A percentile compares a stretch with the other conserved stretches of the same genome.
Evolutionary conservation across 768 basidiomycete species (phyloP).

Genomic region (Pseudohyphozyma bogoriensis): DNA sequence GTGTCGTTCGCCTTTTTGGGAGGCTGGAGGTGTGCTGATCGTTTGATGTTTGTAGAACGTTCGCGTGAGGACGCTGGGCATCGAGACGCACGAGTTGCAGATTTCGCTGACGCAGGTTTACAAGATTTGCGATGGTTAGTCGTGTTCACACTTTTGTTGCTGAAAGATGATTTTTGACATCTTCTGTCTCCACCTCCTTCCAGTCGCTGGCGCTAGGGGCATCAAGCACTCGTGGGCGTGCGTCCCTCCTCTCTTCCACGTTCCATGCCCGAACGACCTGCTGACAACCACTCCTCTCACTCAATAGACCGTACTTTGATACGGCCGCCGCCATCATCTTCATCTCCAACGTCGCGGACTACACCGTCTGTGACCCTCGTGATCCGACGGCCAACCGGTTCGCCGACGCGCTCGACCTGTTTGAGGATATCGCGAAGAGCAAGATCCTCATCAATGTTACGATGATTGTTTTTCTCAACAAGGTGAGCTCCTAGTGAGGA

Average conservation of each 20-base stretch:
- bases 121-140: slow-evolving; percentile 1
- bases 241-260: neutral
- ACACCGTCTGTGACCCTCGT: neutral
- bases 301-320: neutral
- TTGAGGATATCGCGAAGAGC: neutral
- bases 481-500: too few species aligned
- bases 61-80: neutral
- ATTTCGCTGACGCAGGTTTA: neutral
- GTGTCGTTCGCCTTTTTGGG: too few species aligned
- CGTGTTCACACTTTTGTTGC: too few species aligned
- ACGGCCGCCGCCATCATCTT: neutral
- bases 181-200: too few species aligned
- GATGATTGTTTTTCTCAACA: slow-evolving; percentile 5
- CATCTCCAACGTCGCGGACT: neutral
- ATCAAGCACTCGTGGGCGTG: slow-evolving; percentile 5
- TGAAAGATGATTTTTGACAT: too few species aligned
- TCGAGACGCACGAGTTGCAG: neutral
- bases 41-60: neutral
- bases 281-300: neutral
- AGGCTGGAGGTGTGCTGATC: too few species aligned
- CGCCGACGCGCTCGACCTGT: slow-evolving; percentile 1
- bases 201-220: neutral
- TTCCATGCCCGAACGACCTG: neutral
- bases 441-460: neutral
- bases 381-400: neutral